A percentile compares a stretch with the other conserved stretches of the same genome.
These are phyloP conservation scores for Hortaea werneckii DNA, from an alignment of 2,329 filamentous ascomycete genomes.

Conservation along the genomic window DNA sequence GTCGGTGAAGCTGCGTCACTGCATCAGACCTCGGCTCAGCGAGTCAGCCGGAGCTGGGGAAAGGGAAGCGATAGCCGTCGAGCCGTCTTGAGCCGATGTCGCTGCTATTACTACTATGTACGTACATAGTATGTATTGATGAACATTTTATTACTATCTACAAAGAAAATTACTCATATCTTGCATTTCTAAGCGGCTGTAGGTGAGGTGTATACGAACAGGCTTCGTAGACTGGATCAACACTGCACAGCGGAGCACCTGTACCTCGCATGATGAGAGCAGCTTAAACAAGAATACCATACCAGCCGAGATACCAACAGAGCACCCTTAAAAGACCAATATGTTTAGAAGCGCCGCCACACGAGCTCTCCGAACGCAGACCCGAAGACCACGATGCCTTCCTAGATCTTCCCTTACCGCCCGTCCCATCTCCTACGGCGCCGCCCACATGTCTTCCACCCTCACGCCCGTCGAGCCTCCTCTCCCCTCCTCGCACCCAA, in stretches of 20 bases:
- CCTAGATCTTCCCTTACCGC: constrained; percentile 8
- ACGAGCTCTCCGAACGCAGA: constrained; percentile 19
- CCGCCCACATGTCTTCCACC: constrained; percentile 39
- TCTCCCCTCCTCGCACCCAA: constrained; percentile 50
- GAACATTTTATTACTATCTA: too few species aligned
- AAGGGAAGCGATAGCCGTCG: background rate
- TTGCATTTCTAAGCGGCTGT: too few species aligned
- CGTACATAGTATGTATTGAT: too few species aligned
- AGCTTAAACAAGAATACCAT: too few species aligned
- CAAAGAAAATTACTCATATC: too few species aligned
- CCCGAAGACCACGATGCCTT: constrained; percentile 11
- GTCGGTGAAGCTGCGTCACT: too few species aligned
- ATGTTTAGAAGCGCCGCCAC: constrained; percentile 20
- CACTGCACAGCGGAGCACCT: too few species aligned
- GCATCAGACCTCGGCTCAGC: constrained; percentile 3
- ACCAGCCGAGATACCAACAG: background rate
- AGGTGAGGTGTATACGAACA: too few species aligned
- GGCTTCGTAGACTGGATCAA: too few species aligned
- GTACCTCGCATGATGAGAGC: too few species aligned
- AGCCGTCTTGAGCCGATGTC: constrained; percentile 4
- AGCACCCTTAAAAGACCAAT: background rate
- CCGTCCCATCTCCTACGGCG: constrained; percentile 15
- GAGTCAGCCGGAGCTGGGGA: background rate
- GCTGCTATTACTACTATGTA: background rate
- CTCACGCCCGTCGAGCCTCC: constrained; percentile 48